phyloP scores from a whole-genome alignment of 208 protist species.

The Porcisia deanei region DNA sequence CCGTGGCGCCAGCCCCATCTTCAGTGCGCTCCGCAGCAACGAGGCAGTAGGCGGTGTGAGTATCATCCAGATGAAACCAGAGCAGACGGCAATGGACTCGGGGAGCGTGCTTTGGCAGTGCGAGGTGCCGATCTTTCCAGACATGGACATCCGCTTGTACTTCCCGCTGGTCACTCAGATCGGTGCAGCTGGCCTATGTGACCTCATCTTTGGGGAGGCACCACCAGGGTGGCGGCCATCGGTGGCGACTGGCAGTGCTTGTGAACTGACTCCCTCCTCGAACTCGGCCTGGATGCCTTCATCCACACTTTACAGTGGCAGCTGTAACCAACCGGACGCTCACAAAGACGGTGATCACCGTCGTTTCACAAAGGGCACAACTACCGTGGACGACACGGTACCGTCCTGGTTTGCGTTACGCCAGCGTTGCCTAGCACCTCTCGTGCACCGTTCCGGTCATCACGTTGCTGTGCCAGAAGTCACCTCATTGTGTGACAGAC shows the following conservation, averaged over 20 bases:
- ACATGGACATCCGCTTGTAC: constrained; percentile 82
- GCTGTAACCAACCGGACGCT: background rate
- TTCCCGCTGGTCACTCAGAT: constrained; percentile 79
- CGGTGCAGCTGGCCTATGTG: constrained; percentile 67
- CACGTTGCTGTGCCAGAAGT: background rate
- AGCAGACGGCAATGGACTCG: constrained; percentile 69
- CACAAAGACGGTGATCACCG: background rate
- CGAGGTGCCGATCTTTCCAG: constrained; percentile 55
- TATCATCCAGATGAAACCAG: constrained; percentile 64
- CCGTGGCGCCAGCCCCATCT: constrained; percentile 90
- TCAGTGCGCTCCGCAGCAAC: constrained; percentile 74
- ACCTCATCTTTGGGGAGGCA: constrained; percentile 70
- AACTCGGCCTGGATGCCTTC: background rate
- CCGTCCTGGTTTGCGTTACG: constrained; percentile 18
- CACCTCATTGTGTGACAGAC: background rate
- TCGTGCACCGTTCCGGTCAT: constrained; percentile 13
- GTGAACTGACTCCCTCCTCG: background rate
- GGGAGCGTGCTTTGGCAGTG: constrained; percentile 83
- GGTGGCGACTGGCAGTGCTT: background rate
- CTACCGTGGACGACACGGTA: background rate
- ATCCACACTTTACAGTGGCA: background rate
- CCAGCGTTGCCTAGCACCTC: constrained; percentile 12
- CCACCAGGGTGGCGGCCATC: constrained; percentile 2
- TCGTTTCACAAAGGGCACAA: background rate
- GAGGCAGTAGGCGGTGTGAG: constrained; percentile 74